Evolutionary conservation across 257 asterid species (phyloP).

Genomic region (Paulownia fortunei): DNA sequence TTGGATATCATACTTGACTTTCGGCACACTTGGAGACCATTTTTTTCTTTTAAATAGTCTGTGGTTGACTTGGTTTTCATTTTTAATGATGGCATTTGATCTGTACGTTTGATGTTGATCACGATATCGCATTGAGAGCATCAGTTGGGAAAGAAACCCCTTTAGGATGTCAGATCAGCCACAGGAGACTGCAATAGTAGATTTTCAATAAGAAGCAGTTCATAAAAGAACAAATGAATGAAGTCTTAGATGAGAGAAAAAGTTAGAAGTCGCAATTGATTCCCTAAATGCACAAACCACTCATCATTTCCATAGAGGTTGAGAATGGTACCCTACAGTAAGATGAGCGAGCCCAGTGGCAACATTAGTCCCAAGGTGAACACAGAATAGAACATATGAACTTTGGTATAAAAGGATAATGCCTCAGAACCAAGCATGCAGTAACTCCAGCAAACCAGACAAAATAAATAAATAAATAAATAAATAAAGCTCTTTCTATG

Average conservation of each 20-base stretch:
- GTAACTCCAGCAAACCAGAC: neutral
- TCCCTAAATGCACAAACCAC: neutral
- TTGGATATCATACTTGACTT: conserved; percentile 77
- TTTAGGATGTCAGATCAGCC: conserved; percentile 46
- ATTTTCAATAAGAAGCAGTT: conserved; percentile 1
- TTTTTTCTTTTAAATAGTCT: conserved; percentile 64
- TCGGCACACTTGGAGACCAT: conserved; percentile 74
- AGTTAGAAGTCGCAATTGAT: neutral
- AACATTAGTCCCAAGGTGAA: neutral
- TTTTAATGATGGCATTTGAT: conserved; percentile 89
- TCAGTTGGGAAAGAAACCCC: conserved; percentile 46
- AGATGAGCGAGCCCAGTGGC: too few relatives aligned
- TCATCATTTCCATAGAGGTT: neutral
- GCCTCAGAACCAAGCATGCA: neutral
- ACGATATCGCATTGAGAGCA: conserved; percentile 47
- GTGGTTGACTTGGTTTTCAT: conserved; percentile 75
- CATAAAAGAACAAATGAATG: conserved; percentile 4
- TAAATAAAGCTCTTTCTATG: neutral
- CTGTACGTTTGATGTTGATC: conserved; percentile 40
- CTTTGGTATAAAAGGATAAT: neutral
- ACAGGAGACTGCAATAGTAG: conserved; percentile 42
- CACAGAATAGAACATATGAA: too few relatives aligned
- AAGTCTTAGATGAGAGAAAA: neutral
- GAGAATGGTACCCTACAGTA: too few relatives aligned
- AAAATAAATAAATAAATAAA: neutral